Evolutionary conservation across 1,284 basidiomycete species (phyloP).

Genomic region (Afroboletus lepidellus): DNA sequence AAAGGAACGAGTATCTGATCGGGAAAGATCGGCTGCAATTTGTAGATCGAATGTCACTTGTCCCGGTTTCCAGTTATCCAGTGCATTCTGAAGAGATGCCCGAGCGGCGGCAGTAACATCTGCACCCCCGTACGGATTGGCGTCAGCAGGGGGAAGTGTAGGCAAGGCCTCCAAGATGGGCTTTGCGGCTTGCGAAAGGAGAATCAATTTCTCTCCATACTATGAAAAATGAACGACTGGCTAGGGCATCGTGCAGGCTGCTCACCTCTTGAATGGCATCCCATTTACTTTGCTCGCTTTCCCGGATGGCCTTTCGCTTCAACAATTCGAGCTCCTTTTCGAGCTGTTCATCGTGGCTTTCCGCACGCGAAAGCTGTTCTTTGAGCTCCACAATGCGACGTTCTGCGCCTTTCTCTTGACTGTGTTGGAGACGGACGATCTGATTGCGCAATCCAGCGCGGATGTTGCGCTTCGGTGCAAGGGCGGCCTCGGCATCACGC

Average conservation of each 20-base stretch:
- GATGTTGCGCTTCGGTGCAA: constrained; percentile 59
- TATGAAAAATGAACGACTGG: constrained; percentile 22
- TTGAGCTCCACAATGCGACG: constrained; percentile 63
- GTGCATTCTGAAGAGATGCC: constrained; percentile 69
- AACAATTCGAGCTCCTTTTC: constrained; percentile 69
- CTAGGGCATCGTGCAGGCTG: constrained; percentile 1
- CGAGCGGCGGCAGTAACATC: constrained; percentile 64
- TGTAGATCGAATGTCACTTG: constrained; percentile 52
- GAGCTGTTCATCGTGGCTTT: constrained; percentile 57
- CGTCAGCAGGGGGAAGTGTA: constrained; percentile 53
- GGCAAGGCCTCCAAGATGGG: constrained; percentile 62
- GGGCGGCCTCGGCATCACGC: constrained; percentile 61
- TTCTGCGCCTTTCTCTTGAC: constrained; percentile 56
- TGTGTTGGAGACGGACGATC: constrained; percentile 63
- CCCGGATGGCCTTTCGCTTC: constrained; percentile 69
- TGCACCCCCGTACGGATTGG: constrained; percentile 56
- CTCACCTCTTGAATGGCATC: constrained; percentile 71
- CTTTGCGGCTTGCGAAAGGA: constrained; percentile 66
- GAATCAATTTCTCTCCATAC: constrained; percentile 75
- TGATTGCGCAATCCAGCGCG: constrained; percentile 58
- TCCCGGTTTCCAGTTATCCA: constrained; percentile 74
- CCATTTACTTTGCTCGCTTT: constrained; percentile 74
- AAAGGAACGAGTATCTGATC: constrained; percentile 75
- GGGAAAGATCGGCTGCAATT: constrained; percentile 51
- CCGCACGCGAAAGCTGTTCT: constrained; percentile 60